These are phyloP conservation scores for Caloboletus firmus DNA, from an alignment of 1,284 basidiomycete genomes.

Conservation along the genomic window DNA sequence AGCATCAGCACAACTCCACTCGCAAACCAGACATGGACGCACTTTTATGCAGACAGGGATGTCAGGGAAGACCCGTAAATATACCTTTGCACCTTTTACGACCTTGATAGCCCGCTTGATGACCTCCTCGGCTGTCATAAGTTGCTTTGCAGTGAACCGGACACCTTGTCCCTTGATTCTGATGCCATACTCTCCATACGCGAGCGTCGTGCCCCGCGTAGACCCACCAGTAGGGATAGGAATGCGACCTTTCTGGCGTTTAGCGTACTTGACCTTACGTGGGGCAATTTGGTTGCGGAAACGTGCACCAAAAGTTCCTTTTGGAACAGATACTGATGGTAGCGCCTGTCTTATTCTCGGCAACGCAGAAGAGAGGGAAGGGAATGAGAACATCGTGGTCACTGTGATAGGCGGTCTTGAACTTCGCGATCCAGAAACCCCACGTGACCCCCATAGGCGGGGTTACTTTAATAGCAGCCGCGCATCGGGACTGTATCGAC, in stretches of 20 bases:
- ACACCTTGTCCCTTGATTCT: constrained; percentile 82
- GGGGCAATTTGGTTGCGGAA: constrained; percentile 71
- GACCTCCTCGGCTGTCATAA: constrained; percentile 84
- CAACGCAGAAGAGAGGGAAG: constrained; percentile 15
- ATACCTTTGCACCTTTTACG: constrained; percentile 89
- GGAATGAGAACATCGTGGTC: constrained; percentile 24
- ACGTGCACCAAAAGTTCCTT: constrained; percentile 27
- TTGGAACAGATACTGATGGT: constrained; percentile 19
- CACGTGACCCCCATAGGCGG: constrained; percentile 22
- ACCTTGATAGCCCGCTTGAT: constrained; percentile 90
- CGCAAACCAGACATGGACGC: constrained; percentile 14
- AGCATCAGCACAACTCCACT: constrained; percentile 1
- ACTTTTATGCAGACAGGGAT: constrained; percentile 97
- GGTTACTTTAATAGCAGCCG: constrained; percentile 11
- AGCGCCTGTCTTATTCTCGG: constrained; percentile 14
- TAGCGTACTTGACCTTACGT: constrained; percentile 76
- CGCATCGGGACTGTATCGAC: not conserved
- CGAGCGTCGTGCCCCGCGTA: constrained; percentile 89
- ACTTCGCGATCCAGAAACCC: not conserved
- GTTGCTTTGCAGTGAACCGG: constrained; percentile 89
- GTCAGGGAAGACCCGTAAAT: constrained; percentile 92
- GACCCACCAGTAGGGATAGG: constrained; percentile 87
- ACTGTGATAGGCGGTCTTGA: not conserved
- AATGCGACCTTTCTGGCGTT: constrained; percentile 85
- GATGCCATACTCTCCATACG: constrained; percentile 90